Evolutionary conservation across 2,329 filamentous ascomycete genomes (phyloP).

Genomic region (Penicillium sp.): DNA sequence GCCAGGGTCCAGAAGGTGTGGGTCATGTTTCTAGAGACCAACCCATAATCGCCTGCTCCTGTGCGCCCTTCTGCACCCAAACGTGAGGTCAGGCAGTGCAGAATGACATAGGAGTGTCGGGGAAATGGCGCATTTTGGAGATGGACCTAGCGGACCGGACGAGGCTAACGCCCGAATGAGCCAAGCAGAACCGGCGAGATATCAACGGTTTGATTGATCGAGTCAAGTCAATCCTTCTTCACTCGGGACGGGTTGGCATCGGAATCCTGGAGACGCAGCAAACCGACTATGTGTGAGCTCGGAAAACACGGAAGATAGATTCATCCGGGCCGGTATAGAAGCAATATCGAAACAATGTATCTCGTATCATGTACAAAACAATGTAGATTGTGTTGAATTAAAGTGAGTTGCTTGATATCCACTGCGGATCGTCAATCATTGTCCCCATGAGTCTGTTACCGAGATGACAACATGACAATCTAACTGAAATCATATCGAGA

Average conservation of each 20-base stretch:
- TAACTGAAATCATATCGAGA: neutral
- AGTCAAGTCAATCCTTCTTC: neutral
- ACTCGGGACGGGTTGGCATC: too few relatives aligned
- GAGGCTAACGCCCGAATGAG: conserved; percentile 4
- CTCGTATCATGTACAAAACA: neutral
- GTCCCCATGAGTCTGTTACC: neutral
- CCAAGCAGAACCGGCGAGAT: conserved; percentile 8
- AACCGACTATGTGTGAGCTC: neutral
- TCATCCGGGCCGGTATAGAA: neutral
- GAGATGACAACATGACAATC: neutral
- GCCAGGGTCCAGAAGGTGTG: conserved; percentile 51
- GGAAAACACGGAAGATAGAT: neutral
- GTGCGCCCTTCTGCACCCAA: conserved; percentile 41
- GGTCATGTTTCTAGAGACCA: conserved; percentile 46
- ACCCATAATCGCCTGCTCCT: conserved; percentile 45
- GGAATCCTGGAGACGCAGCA: neutral
- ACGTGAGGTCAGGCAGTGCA: conserved; percentile 35
- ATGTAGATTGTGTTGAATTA: neutral
- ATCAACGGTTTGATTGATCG: conserved; percentile 9
- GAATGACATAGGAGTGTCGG: conserved; percentile 38
- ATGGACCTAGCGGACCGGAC: conserved; percentile 18
- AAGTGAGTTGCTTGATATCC: neutral
- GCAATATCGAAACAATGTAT: neutral
- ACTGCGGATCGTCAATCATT: conserved; percentile 2
- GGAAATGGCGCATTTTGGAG: conserved; percentile 32